Percentiles rank a stretch among this genome's conserved stretches.
phyloP scores from a whole-genome alignment of 108 stramenopile genomes.

The Fistulifera solaris region DNA sequence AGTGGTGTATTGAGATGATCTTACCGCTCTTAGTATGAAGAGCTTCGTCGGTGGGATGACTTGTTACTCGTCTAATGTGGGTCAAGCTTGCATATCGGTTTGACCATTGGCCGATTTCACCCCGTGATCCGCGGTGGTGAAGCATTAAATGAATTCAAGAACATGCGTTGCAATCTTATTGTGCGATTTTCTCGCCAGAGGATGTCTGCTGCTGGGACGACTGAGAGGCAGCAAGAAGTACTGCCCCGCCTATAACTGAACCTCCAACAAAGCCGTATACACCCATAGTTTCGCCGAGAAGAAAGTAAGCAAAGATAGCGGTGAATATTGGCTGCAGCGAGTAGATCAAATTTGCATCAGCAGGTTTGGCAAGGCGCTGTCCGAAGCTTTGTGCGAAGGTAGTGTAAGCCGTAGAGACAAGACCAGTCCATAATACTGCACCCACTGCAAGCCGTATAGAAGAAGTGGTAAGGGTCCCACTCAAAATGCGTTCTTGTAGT shows the following conservation, averaged over 20 bases:
- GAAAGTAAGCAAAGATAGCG: conserved; percentile 64
- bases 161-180: too few species aligned
- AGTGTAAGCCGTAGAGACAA: conserved; percentile 70
- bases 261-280: conserved; percentile 52
- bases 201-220: background rate
- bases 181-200: background rate
- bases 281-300: conserved; percentile 70
- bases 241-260: conserved; percentile 50
- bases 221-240: conserved; percentile 41
- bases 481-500: conserved; percentile 14
- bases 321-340: conserved; percentile 81
- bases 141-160: too few species aligned
- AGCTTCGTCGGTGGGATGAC: too few species aligned
- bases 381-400: conserved; percentile 83
- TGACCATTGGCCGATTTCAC: too few species aligned
- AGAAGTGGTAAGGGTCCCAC: conserved; percentile 23
- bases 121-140: too few species aligned
- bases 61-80: too few species aligned
- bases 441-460: conserved; percentile 29
- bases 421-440: conserved; percentile 76
- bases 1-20: too few species aligned
- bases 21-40: too few species aligned
- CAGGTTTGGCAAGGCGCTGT: conserved; percentile 56
- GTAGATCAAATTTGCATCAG: conserved; percentile 81
- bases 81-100: too few species aligned